Percentiles rank a stretch among this genome's conserved stretches.
Conservation (phyloP, 2,329 filamentous ascomycete species). For the Elsinoe batatas region DNA sequence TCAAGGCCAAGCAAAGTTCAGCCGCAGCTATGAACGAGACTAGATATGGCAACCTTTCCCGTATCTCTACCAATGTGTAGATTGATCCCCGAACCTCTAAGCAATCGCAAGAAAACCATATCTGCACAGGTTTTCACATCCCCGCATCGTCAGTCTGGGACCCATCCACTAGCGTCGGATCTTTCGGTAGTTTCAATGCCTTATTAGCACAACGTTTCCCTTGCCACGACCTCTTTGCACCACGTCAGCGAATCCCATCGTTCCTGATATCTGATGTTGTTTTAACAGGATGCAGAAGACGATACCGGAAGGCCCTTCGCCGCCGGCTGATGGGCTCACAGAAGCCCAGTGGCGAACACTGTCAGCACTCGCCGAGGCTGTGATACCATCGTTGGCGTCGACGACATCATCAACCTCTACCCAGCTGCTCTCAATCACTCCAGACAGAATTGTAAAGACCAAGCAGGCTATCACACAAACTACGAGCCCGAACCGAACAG, state of each 20-base stretch:
- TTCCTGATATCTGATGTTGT: no score
- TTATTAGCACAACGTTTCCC: no score
- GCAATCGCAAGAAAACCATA: neutral
- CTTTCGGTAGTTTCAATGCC: neutral
- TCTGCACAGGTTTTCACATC: no score
- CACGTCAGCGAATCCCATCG: no score
- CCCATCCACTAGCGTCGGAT: neutral
- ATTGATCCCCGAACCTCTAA: neutral
- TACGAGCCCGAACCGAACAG: conserved; percentile 30
- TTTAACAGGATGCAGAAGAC: neutral
- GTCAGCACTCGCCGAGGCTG: conserved; percentile 46
- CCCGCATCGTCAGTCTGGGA: neutral
- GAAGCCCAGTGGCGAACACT: conserved; percentile 50
- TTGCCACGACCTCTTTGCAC: no score
- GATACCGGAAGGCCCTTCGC: conserved; percentile 37
- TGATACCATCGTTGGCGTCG: conserved; percentile 47
- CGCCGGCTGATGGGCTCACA: conserved; percentile 40
- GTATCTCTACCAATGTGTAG: neutral
- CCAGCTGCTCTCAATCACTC: conserved; percentile 31
- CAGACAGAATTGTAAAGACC: conserved; percentile 35
- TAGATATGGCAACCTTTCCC: neutral
- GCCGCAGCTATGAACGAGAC: neutral
- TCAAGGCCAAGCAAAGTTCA: neutral
- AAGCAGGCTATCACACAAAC: conserved; percentile 41
- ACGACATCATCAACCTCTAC: conserved; percentile 23